Evolutionary conservation across 2,329 filamentous ascomycete genomes (phyloP).

Genomic region (Neopestalotiopsis sp.): DNA sequence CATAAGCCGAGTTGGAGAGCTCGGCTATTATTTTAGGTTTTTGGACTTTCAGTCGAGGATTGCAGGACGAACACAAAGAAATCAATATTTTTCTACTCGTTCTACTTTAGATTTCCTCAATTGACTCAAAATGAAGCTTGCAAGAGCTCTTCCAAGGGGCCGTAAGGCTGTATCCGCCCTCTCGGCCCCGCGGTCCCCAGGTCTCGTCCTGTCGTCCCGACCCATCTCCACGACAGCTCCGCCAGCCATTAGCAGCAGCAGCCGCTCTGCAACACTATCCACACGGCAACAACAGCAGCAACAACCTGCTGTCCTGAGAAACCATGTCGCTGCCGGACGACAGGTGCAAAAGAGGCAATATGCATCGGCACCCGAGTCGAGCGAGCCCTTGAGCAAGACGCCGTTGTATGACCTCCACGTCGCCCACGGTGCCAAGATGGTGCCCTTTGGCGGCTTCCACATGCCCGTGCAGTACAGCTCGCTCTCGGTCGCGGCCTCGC

Average conservation of each 20-base stretch:
- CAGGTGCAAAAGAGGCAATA: slow-evolving; percentile 24
- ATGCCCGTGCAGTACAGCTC: slow-evolving; percentile 92
- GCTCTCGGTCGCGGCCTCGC: slow-evolving; percentile 80
- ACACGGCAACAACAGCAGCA: slow-evolving; percentile 1
- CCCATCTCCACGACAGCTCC: slow-evolving; percentile 8
- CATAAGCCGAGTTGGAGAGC: slow-evolving; percentile 7
- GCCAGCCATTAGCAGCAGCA: not conserved
- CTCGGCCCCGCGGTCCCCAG: slow-evolving; percentile 11
- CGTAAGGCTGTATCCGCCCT: slow-evolving; percentile 6
- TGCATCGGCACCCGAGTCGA: slow-evolving; percentile 23
- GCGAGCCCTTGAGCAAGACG: slow-evolving; percentile 59
- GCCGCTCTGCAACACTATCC: not conserved
- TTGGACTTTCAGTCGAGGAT: not conserved
- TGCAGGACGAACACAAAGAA: not conserved
- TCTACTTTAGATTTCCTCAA: slow-evolving; percentile 13
- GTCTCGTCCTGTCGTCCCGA: slow-evolving; percentile 8
- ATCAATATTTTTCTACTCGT: not conserved
- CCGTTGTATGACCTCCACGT: slow-evolving; percentile 81
- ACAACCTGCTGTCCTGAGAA: not conserved
- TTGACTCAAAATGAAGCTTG: slow-evolving; percentile 29
- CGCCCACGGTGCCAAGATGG: slow-evolving; percentile 85
- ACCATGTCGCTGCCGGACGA: not conserved
- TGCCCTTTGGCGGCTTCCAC: slow-evolving; percentile 89
- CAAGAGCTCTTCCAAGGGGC: slow-evolving; percentile 15
- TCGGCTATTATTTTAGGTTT: not conserved